Conservation (phyloP, 2,329 filamentous ascomycete genomes). For the Cladosporium sp. region DNA sequence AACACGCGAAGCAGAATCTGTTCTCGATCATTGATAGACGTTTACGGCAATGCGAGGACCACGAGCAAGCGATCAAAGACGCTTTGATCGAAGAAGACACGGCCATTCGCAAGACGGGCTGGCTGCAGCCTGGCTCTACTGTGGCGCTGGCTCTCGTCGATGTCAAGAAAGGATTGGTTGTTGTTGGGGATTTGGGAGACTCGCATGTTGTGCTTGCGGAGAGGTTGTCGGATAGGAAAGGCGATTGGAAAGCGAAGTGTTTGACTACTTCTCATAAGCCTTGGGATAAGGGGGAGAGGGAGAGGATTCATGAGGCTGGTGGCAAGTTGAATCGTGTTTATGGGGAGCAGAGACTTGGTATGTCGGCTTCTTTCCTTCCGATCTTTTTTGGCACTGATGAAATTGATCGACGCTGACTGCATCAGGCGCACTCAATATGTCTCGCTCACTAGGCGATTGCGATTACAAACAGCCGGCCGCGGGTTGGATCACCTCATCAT, state of each 20-base stretch:
- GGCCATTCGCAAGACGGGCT: slow-evolving; percentile 3
- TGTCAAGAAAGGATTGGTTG: not conserved
- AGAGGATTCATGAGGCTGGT: slow-evolving; percentile 8
- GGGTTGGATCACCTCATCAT: slow-evolving; percentile 6
- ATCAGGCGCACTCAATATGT: slow-evolving; percentile 12
- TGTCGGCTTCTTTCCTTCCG: too few relatives aligned
- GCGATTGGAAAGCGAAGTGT: slow-evolving; percentile 9
- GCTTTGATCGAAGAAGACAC: slow-evolving; percentile 7
- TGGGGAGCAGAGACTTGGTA: slow-evolving; percentile 7
- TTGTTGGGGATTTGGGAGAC: slow-evolving; percentile 9
- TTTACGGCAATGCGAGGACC: slow-evolving; percentile 3
- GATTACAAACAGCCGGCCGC: slow-evolving; percentile 11
- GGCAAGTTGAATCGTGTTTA: slow-evolving; percentile 9
- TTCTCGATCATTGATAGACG: slow-evolving; percentile 3
- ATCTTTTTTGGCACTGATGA: not conserved
- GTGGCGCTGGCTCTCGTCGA: slow-evolving; percentile 1
- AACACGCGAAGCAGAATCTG: slow-evolving; percentile 5
- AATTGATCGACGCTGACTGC: too few relatives aligned
- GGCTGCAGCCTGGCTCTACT: slow-evolving; percentile 7
- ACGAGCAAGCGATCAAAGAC: slow-evolving; percentile 10
- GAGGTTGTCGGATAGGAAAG: slow-evolving; percentile 4
- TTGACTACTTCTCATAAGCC: slow-evolving; percentile 3
- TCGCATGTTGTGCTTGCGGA: slow-evolving; percentile 9
- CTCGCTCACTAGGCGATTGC: slow-evolving; percentile 6
- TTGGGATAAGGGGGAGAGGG: slow-evolving; percentile 5